These are phyloP conservation scores for Extremus antarcticus DNA, from an alignment of 495 filamentous ascomycete genomes.

Conservation along the genomic window DNA sequence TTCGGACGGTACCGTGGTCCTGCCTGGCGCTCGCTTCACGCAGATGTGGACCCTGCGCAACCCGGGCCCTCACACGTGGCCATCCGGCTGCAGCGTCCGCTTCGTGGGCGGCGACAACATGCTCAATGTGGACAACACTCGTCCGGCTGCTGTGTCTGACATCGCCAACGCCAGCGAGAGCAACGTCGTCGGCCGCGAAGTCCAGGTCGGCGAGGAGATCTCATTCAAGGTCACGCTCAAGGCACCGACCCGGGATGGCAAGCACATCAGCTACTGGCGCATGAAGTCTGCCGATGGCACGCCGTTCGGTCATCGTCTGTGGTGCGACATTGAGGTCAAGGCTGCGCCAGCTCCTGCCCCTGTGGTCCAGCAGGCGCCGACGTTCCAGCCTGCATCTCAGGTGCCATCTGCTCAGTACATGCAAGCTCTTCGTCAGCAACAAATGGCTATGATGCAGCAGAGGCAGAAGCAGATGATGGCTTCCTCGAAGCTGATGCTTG, in stretches of 20 bases:
- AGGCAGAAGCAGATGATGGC: background rate
- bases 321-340: slow-evolving; percentile 76
- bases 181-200: slow-evolving; percentile 57
- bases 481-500: background rate
- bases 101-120: slow-evolving; percentile 92
- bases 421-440: background rate
- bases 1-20: slow-evolving; percentile 60
- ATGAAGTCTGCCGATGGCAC: slow-evolving; percentile 70
- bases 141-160: slow-evolving; percentile 61
- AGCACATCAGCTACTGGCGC: slow-evolving; percentile 91
- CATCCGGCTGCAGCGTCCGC: slow-evolving; percentile 77
- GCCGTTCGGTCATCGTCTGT: slow-evolving; percentile 83
- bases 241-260: slow-evolving; percentile 60
- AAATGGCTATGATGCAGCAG: slow-evolving; percentile 1
- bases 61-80: slow-evolving; percentile 68
- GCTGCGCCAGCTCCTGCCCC: slow-evolving; percentile 3
- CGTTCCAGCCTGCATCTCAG: background rate
- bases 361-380: background rate
- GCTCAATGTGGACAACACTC: slow-evolving; percentile 71
- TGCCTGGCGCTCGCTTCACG: slow-evolving; percentile 60
- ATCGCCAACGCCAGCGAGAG: slow-evolving; percentile 67
- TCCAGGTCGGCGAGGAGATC: slow-evolving; percentile 60
- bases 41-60: slow-evolving; percentile 92
- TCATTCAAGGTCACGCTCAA: slow-evolving; percentile 78
- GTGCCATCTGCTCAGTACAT: background rate